Evolutionary conservation across 768 basidiomycete species (phyloP).

Genomic region (Cystobasidium tubakii): DNA sequence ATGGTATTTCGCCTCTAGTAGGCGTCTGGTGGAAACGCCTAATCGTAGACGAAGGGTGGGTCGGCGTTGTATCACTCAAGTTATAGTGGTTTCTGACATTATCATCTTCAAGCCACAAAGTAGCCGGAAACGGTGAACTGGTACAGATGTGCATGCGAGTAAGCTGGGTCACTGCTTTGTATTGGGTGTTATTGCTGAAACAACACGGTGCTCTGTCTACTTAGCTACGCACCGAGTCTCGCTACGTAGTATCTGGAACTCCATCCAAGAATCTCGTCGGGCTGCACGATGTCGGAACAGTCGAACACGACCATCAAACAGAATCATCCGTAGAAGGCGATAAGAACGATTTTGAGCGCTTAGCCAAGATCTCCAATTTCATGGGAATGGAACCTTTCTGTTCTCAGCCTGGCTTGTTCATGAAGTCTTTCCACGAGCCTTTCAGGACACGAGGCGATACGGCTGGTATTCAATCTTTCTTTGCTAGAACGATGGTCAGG

Average conservation of each 20-base stretch:
- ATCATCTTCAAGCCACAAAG: constrained; percentile 10
- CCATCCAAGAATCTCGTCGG: constrained; percentile 43
- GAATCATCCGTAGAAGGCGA: constrained; percentile 31
- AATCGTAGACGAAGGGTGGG: constrained; percentile 44
- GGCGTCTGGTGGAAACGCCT: constrained; percentile 42
- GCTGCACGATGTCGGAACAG: constrained; percentile 25
- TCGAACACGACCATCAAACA: constrained; percentile 15
- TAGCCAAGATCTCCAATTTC: constrained; percentile 37
- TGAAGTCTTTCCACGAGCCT: constrained; percentile 32
- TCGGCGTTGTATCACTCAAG: no score
- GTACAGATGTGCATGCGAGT: constrained; percentile 28
- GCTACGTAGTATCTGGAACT: constrained; percentile 43
- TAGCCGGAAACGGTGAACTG: constrained; percentile 28
- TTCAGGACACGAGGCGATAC: constrained; percentile 20
- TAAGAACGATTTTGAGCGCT: constrained; percentile 40
- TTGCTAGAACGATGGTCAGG: constrained; percentile 39
- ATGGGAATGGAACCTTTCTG: constrained; percentile 30
- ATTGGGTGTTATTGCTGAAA: no score
- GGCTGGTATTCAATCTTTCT: constrained; percentile 20
- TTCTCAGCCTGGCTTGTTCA: constrained; percentile 32
- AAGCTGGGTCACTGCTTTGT: not conserved
- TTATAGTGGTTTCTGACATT: not conserved
- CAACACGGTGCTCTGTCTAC: not conserved
- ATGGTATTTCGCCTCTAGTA: constrained; percentile 26
- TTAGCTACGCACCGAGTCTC: constrained; percentile 41